Conservation (phyloP, 495 filamentous ascomycete genomes). For the Xylaria venustula region DNA sequence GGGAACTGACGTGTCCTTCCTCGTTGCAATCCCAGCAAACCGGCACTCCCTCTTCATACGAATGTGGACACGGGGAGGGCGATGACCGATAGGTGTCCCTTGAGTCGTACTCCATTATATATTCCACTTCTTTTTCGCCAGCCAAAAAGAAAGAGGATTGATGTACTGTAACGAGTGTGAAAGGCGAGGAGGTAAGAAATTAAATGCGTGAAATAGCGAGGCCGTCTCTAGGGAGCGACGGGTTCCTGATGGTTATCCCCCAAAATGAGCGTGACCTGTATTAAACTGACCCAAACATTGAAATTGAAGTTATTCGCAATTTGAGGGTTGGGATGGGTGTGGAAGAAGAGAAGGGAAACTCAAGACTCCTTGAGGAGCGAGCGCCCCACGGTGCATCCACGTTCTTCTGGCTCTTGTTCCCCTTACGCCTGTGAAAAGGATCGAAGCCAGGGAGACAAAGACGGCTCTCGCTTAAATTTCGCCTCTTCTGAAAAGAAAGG, state of each 20-base stretch:
- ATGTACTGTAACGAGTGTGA: neutral
- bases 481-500: neutral
- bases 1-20: constrained; percentile 3
- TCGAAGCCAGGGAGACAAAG: neutral
- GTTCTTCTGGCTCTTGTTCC: too few relatives aligned
- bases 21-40: constrained; percentile 26
- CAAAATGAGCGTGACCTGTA: neutral
- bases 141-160: neutral
- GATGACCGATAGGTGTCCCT: neutral
- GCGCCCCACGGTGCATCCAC: neutral
- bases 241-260: neutral
- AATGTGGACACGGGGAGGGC: constrained; percentile 9
- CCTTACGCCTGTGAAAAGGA: neutral
- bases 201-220: neutral
- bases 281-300: neutral
- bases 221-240: neutral
- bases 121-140: neutral
- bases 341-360: neutral
- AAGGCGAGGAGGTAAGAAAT: neutral
- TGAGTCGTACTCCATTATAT: neutral
- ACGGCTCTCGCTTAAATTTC: neutral
- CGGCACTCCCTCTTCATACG: constrained; percentile 11
- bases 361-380: neutral
- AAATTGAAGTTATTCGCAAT: neutral
- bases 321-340: neutral